phyloP scores from a whole-genome alignment of 73 alveolate species.

The Blepharisma japonicum region DNA sequence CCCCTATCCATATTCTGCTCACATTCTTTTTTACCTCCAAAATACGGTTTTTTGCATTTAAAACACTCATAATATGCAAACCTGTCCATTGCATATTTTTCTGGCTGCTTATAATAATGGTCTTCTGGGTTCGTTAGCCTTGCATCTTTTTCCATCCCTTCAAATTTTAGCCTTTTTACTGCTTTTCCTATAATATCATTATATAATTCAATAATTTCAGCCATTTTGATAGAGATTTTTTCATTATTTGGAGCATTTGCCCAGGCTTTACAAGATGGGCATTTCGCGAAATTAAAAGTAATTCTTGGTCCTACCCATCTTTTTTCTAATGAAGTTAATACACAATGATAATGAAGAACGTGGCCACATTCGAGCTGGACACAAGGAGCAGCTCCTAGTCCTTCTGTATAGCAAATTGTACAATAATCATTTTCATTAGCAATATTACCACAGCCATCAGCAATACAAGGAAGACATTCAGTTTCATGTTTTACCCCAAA shows the following conservation, averaged over 20 bases:
- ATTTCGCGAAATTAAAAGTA: conserved; percentile 65
- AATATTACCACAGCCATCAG: conserved; percentile 53
- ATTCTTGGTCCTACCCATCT: conserved; percentile 84
- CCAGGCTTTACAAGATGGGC: conserved; percentile 80
- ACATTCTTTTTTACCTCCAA: conserved; percentile 97
- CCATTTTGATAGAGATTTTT: conserved; percentile 53
- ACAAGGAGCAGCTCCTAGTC: conserved; percentile 66
- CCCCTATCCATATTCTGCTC: conserved; percentile 77
- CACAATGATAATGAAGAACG: conserved; percentile 67
- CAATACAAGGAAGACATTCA: conserved; percentile 66
- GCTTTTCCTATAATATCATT: conserved; percentile 73
- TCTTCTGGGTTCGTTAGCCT: conserved; percentile 75
- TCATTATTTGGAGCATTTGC: conserved; percentile 55
- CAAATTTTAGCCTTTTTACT: conserved; percentile 87
- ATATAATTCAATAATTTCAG: conserved; percentile 49
- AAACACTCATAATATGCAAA: conserved; percentile 92
- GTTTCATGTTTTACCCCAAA: conserved; percentile 65
- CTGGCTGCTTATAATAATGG: conserved; percentile 75
- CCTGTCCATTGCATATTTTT: conserved; percentile 83
- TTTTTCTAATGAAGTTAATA: conserved; percentile 61
- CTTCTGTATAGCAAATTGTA: conserved; percentile 73
- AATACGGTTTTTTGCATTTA: conserved; percentile 92
- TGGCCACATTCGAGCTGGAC: conserved; percentile 70
- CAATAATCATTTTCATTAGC: conserved; percentile 63
- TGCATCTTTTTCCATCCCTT: conserved; percentile 89